Conservation (phyloP, 1,284 basidiomycete species). For the Ganoderma resinaceum region DNA sequence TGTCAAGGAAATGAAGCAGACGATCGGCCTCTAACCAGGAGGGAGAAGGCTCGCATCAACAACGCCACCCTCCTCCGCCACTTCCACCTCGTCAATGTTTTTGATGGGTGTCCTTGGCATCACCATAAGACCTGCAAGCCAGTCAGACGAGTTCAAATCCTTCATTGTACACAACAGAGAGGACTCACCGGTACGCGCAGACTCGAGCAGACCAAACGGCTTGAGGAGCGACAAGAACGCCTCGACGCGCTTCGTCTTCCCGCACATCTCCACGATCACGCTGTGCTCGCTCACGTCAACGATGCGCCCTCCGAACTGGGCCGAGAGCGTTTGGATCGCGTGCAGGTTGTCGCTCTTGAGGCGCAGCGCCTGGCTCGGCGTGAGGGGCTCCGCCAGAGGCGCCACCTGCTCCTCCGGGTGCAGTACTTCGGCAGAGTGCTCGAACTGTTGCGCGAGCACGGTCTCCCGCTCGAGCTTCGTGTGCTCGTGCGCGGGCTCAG, state of each 20-base stretch:
- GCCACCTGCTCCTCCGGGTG: background rate
- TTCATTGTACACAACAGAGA: conserved; percentile 1
- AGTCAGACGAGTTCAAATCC: conserved; percentile 6
- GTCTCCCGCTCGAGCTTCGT: conserved; percentile 74
- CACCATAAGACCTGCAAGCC: conserved; percentile 83
- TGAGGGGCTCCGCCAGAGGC: conserved; percentile 41
- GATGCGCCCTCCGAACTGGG: conserved; percentile 92
- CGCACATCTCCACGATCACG: conserved; percentile 95
- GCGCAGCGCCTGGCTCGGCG: conserved; percentile 83
- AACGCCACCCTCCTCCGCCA: conserved; percentile 53
- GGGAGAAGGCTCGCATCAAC: conserved; percentile 90
- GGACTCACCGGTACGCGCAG: conserved; percentile 70
- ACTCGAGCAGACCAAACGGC: conserved; percentile 94
- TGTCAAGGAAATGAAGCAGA: background rate
- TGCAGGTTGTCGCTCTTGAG: conserved; percentile 91
- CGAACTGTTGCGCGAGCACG: conserved; percentile 78
- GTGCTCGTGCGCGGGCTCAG: conserved; percentile 37
- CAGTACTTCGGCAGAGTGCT: conserved; percentile 49
- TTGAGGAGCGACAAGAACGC: conserved; percentile 93
- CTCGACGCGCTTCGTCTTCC: conserved; percentile 91
- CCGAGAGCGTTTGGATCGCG: conserved; percentile 84
- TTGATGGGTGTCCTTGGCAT: conserved; percentile 94
- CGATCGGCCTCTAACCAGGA: conserved; percentile 68
- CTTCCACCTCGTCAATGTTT: conserved; percentile 67
- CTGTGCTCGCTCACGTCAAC: conserved; percentile 96